Conservation (phyloP, 768 basidiomycete genomes). For the Podaxis sp. region DNA sequence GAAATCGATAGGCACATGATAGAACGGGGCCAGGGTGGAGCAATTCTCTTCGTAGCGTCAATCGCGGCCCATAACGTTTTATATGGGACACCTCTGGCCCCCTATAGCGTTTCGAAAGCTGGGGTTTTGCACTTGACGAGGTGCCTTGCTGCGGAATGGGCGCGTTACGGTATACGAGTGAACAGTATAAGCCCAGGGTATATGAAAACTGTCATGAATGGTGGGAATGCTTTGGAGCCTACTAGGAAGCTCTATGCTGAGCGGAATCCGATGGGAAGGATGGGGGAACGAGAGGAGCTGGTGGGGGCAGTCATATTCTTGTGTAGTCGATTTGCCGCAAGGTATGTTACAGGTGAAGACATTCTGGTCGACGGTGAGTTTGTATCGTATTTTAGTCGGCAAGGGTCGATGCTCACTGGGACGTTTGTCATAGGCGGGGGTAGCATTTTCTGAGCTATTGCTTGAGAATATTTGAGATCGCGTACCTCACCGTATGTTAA, state of each 20-base stretch:
- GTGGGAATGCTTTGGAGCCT: conserved; percentile 26
- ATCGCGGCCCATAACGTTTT: conserved; percentile 38
- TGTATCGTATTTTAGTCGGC: not conserved
- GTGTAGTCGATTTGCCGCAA: conserved; percentile 33
- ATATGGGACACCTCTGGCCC: conserved; percentile 36
- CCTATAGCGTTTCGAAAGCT: conserved; percentile 39
- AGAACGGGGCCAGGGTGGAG: conserved; percentile 33
- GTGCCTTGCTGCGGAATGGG: conserved; percentile 39
- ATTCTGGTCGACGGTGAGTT: conserved; percentile 37
- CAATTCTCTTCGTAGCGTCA: conserved; percentile 39
- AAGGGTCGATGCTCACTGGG: not conserved
- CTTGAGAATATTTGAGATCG: no score
- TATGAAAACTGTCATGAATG: conserved; percentile 39
- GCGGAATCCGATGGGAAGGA: conserved; percentile 38
- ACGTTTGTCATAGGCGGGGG: not conserved
- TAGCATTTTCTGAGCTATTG: not conserved
- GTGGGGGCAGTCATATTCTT: conserved; percentile 34
- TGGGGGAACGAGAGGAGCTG: conserved; percentile 37
- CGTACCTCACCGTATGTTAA: no score
- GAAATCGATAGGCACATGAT: conserved; percentile 32
- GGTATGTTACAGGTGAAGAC: conserved; percentile 39
- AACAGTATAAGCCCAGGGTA: conserved; percentile 42
- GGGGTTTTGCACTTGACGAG: conserved; percentile 33
- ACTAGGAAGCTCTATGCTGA: conserved; percentile 30
- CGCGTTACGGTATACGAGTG: conserved; percentile 34